Conservation (phyloP, 768 basidiomycete genomes). For the Tylopilus cervinicoccineus region DNA sequence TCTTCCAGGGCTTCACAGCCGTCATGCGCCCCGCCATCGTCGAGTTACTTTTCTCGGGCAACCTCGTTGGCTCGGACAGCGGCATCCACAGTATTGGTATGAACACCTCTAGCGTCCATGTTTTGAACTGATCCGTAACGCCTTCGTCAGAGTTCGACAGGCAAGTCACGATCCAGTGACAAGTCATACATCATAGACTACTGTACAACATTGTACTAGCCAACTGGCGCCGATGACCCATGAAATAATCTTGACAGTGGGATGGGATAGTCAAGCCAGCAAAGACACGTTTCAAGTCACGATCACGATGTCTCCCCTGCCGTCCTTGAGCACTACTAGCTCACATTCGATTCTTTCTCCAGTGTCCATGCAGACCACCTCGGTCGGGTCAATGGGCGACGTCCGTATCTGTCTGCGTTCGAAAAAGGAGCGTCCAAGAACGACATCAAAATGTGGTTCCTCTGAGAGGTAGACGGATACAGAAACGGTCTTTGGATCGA, state of each 20-base stretch:
- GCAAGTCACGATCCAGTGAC: background rate
- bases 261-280: background rate
- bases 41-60: background rate
- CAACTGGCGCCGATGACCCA: background rate
- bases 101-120: background rate
- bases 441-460: slow-evolving; percentile 93
- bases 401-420: slow-evolving; percentile 80
- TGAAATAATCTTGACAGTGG: background rate
- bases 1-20: slow-evolving; percentile 19
- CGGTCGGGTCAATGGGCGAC: slow-evolving; percentile 80
- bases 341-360: slow-evolving; percentile 92
- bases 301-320: slow-evolving; percentile 84
- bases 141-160: slow-evolving; percentile 15
- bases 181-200: background rate
- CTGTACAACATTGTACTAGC: background rate
- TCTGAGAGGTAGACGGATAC: slow-evolving; percentile 84
- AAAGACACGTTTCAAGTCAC: slow-evolving; percentile 47
- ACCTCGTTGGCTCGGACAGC: background rate
- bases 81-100: slow-evolving; percentile 18
- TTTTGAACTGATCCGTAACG: background rate
- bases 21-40: slow-evolving; percentile 1
- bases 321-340: slow-evolving; percentile 87
- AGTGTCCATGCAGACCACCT: slow-evolving; percentile 87
- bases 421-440: slow-evolving; percentile 84
- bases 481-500: slow-evolving; percentile 39